Percentiles rank a stretch among this genome's conserved stretches.
Evolutionary conservation across 73 alveolate species (phyloP).

Genomic region (Uronychia setigera): DNA sequence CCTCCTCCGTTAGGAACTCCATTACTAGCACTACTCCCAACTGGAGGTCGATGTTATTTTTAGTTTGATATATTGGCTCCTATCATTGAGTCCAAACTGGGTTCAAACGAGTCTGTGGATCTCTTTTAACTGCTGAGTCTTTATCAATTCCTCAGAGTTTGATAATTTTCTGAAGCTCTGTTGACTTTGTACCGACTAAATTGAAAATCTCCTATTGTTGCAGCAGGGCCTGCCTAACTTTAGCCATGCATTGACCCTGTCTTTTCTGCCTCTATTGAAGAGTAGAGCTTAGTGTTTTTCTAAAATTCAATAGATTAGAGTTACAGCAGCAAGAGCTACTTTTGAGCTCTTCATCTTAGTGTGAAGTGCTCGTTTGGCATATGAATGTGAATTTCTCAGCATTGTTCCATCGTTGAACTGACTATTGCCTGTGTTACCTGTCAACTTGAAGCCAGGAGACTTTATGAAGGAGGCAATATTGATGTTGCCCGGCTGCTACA

Average conservation of each 20-base stretch:
- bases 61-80: background rate
- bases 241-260: background rate
- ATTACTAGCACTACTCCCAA: too few relatives aligned
- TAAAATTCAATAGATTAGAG: background rate
- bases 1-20: too few relatives aligned
- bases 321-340: background rate
- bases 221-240: background rate
- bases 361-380: constrained; percentile 1
- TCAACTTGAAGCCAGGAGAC: too few relatives aligned
- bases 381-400: background rate
- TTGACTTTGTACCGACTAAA: background rate
- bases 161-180: background rate
- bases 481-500: too few relatives aligned
- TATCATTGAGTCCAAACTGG: background rate
- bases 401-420: background rate
- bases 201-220: background rate
- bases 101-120: background rate
- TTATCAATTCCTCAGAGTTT: background rate
- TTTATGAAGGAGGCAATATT: too few relatives aligned
- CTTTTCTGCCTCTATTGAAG: background rate
- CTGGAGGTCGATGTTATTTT: background rate
- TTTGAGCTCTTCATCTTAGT: background rate
- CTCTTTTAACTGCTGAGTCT: background rate
- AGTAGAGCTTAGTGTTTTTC: background rate
- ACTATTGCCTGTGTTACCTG: background rate